Conservation (phyloP, 257 asterid species). For the Nicotiana otophora region DNA sequence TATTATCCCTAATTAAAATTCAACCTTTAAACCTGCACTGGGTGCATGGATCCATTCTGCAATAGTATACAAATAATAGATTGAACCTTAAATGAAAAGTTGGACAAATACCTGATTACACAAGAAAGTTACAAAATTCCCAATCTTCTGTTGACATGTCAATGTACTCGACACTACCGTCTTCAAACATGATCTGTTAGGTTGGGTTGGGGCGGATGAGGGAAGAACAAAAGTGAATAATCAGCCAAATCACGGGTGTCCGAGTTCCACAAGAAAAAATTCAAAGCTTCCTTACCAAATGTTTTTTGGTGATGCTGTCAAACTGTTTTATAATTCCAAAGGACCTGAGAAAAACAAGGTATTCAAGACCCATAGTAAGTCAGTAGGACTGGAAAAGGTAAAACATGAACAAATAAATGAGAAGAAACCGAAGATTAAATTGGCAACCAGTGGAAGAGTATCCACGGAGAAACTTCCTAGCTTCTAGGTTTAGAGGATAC, state of each 20-base stretch:
- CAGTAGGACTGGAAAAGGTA: background rate
- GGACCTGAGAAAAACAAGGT: slow-evolving; percentile 37
- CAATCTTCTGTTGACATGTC: slow-evolving; percentile 84
- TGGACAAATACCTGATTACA: slow-evolving; percentile 33
- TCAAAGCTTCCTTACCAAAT: slow-evolving; percentile 59
- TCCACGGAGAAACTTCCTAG: background rate
- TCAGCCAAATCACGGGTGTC: background rate
- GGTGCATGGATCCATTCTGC: background rate
- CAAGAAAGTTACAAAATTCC: slow-evolving; percentile 51
- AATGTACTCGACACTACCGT: slow-evolving; percentile 54
- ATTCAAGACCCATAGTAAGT: background rate
- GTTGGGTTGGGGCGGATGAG: background rate
- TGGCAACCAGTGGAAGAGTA: background rate
- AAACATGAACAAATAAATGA: background rate
- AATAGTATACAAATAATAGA: background rate
- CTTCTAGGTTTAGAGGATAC: background rate
- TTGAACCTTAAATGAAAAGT: background rate
- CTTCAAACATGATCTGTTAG: slow-evolving; percentile 79
- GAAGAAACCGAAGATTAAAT: background rate
- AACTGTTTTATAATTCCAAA: slow-evolving; percentile 66
- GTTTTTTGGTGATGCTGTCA: slow-evolving; percentile 54
- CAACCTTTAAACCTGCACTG: background rate
- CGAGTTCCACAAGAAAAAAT: background rate
- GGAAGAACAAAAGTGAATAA: slow-evolving; percentile 3
- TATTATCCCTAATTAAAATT: background rate